Conservation (phyloP, 106 monocot genomes). For the Hemerocallis citrina region DNA sequence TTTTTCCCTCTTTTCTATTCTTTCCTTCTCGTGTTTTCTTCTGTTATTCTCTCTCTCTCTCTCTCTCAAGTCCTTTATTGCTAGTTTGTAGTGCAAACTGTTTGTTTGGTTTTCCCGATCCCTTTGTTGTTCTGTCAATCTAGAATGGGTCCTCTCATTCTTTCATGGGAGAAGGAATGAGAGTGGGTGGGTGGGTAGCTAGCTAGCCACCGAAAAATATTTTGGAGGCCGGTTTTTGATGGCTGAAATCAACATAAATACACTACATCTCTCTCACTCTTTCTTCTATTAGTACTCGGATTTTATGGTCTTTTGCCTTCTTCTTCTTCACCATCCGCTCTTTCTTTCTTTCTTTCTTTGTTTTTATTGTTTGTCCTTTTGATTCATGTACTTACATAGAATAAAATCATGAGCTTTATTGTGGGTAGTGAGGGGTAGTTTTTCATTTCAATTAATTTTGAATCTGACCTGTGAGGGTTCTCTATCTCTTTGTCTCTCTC, state of each 20-base stretch:
- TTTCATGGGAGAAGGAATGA: too few relatives aligned
- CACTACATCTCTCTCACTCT: too few relatives aligned
- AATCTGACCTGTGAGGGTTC: not conserved
- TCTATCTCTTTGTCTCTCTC: not conserved
- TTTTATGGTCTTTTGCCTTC: not conserved
- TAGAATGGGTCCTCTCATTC: too few relatives aligned
- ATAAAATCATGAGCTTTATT: not conserved
- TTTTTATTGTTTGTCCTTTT: not conserved
- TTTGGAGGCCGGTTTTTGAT: conserved; percentile 38
- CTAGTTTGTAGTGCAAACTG: conserved; percentile 52
- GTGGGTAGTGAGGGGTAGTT: not conserved
- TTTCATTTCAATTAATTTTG: not conserved
- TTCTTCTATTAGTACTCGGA: not conserved
- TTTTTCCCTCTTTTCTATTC: not conserved
- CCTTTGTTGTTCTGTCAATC: conserved; percentile 58
- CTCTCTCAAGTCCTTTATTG: conserved; percentile 18
- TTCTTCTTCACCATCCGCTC: not conserved
- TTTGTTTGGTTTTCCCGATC: conserved; percentile 67
- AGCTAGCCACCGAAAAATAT: too few relatives aligned
- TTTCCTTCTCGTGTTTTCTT: conserved; percentile 9
- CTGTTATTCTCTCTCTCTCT: not conserved
- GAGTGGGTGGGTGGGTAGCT: conserved; percentile 4
- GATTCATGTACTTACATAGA: not conserved
- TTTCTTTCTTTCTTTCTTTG: not conserved
- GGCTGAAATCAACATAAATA: not conserved